Evolutionary conservation across 768 basidiomycete species (phyloP).

Genomic region (Termitomyces sp.): DNA sequence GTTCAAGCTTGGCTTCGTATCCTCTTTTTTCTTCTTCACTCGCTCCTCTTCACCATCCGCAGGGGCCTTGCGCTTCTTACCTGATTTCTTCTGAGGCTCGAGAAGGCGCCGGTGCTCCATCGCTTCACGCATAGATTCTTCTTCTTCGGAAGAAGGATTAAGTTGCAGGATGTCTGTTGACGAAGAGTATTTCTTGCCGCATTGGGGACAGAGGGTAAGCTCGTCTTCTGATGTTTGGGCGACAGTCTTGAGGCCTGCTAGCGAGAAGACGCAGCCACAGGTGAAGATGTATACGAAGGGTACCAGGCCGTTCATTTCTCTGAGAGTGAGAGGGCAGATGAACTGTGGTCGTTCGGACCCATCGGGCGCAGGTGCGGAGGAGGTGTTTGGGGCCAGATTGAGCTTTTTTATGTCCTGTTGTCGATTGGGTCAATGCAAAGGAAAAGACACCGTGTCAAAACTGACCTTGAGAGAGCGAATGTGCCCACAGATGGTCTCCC

Average conservation of each 20-base stretch:
- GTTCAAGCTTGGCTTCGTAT: conserved; percentile 36
- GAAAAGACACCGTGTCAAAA: neutral
- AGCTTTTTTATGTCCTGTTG: conserved; percentile 80
- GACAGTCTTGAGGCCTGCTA: conserved; percentile 72
- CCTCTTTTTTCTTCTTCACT: conserved; percentile 39
- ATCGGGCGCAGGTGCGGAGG: conserved; percentile 34
- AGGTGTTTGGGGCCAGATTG: conserved; percentile 71
- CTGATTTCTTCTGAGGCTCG: conserved; percentile 42
- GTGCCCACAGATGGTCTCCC: conserved; percentile 78
- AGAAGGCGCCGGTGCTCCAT: conserved; percentile 56
- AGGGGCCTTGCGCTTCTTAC: conserved; percentile 51
- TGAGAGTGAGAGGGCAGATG: conserved; percentile 86
- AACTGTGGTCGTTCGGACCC: conserved; percentile 57
- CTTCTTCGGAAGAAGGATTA: conserved; percentile 69
- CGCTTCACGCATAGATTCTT: conserved; percentile 43
- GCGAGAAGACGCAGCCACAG: conserved; percentile 91
- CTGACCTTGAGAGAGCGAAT: conserved; percentile 60
- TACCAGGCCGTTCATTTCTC: conserved; percentile 89
- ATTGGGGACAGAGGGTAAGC: conserved; percentile 71
- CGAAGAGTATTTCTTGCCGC: conserved; percentile 62
- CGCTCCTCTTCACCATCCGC: conserved; percentile 28
- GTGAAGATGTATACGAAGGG: conserved; percentile 84
- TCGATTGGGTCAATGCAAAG: neutral
- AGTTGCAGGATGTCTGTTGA: conserved; percentile 50
- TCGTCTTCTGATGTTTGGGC: conserved; percentile 23